Conservation (phyloP, 2,329 filamentous ascomycete genomes). For the Ascochyta lentis region DNA sequence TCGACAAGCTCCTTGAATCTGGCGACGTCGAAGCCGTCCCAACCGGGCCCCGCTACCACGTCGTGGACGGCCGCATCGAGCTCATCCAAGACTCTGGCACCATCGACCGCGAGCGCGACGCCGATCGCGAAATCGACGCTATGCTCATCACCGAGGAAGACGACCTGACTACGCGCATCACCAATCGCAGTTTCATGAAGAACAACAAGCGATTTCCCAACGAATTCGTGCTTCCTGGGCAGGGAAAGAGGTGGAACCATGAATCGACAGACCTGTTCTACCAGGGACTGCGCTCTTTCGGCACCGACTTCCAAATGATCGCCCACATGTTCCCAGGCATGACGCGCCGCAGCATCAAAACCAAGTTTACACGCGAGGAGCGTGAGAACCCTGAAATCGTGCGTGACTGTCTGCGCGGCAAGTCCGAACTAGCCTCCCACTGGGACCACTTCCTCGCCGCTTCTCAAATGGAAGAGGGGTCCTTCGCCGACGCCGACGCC, state of each 20-base stretch:
- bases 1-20: conserved; percentile 29
- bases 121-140: conserved; percentile 60
- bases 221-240: conserved; percentile 52
- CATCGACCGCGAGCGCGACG: conserved; percentile 72
- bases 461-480: conserved; percentile 40
- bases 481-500: conserved; percentile 48
- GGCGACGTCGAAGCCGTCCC: conserved; percentile 20
- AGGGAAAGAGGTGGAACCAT: conserved; percentile 67
- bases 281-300: conserved; percentile 75
- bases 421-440: conserved; percentile 41
- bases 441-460: conserved; percentile 50
- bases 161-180: conserved; percentile 76
- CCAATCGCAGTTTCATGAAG: conserved; percentile 72
- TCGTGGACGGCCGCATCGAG: conserved; percentile 74
- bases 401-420: conserved; percentile 64
- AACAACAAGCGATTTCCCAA: conserved; percentile 58
- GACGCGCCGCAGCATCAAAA: conserved; percentile 76
- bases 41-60: conserved; percentile 59
- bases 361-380: conserved; percentile 84
- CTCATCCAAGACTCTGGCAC: conserved; percentile 71
- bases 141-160: conserved; percentile 75
- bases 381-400: conserved; percentile 68
- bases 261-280: conserved; percentile 78
- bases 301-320: conserved; percentile 84
- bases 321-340: conserved; percentile 75